Percentiles rank a stretch among this genome's conserved stretches.
phyloP scores from a whole-genome alignment of 2,329 filamentous ascomycete genomes.

The Zarea fungicola region DNA sequence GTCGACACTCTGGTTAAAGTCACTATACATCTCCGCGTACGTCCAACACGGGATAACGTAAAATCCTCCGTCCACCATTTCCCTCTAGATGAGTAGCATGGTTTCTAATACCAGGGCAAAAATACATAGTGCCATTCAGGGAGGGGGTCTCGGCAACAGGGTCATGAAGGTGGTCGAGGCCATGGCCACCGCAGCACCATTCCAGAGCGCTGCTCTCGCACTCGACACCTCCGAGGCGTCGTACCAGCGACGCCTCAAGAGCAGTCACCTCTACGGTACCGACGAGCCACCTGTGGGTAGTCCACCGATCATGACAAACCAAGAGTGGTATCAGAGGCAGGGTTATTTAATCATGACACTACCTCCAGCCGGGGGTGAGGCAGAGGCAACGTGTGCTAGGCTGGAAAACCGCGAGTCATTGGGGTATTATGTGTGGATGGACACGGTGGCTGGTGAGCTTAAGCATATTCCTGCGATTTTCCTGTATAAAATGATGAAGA shows the following conservation, averaged over 20 bases:
- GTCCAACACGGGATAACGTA: no score
- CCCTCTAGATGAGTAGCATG: not conserved
- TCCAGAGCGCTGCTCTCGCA: constrained; percentile 28
- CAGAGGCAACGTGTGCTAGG: constrained; percentile 10
- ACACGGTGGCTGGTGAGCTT: constrained; percentile 14
- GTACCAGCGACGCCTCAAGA: constrained; percentile 23
- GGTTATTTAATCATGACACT: constrained; percentile 19
- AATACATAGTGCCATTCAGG: constrained; percentile 26
- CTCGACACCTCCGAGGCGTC: constrained; percentile 31
- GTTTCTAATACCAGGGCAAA: not conserved
- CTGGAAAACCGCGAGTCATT: constrained; percentile 10
- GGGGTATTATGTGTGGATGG: constrained; percentile 10
- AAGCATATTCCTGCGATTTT: constrained; percentile 17
- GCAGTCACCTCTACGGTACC: constrained; percentile 22
- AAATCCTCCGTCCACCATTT: not conserved
- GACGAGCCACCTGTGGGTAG: constrained; percentile 23
- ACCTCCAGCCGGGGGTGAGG: not conserved
- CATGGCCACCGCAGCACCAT: constrained; percentile 25
- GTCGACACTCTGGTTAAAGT: constrained; percentile 33
- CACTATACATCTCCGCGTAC: constrained; percentile 35
- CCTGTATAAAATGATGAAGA: constrained; percentile 20
- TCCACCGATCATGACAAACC: constrained; percentile 21
- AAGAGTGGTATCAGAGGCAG: constrained; percentile 28
- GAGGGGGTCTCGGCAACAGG: constrained; percentile 29
- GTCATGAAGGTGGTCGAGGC: constrained; percentile 32